Evolutionary conservation across 2,329 filamentous ascomycete genomes (phyloP), one percentile per base, ranked within the genome.

Genomic region (Alternaria infectoria): DNA sequence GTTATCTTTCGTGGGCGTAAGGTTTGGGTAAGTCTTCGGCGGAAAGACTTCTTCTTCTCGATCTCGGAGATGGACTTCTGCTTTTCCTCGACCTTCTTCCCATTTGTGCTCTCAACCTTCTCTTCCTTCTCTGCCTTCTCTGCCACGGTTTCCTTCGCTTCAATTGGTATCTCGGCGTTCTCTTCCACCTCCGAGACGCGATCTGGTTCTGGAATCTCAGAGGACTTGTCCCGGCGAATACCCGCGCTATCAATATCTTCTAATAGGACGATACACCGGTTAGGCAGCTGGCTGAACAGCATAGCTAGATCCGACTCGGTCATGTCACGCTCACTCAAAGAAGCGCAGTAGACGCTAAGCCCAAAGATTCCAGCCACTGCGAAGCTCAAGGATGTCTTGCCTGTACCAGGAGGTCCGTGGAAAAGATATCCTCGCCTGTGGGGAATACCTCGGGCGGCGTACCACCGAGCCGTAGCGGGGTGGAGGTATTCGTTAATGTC

Each of bases 371-470:
- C 82, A 11, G 83, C 83, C 1, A 85, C 70, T 0, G 83, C 82
- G 26, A 79, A 76, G 1, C 69, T 72, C n/a, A 77, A 63, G 0
- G 68, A 72, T 1, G 88, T 91, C 79, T 95, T 96, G 13, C 92
- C 92, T 0, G 91, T 94, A 1, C 92, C 92, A 0, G 92, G 92
- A 0, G 92, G 92, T 0, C 93, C 93, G 67, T 94, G 85, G 15
- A 97, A 88, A 0, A 97, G 86, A 73, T 96, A 97, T 0, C 93
- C 93, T 5, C 93, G 86, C 13, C 93, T 87, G 76, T 96, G 96
- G 0, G 93, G 93, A 28, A 97, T 95, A 1, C 93, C 93, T 7
- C 93, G 86, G 69, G 92, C 91, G 0, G 90, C 86, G 75, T 97
- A 97, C 92, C 93, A 97, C n/a, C 89, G 84, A 1, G 88, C 87